phyloP scores from a whole-genome alignment of 2,329 filamentous ascomycete genomes.

The Aspergillus spinulosporus region DNA sequence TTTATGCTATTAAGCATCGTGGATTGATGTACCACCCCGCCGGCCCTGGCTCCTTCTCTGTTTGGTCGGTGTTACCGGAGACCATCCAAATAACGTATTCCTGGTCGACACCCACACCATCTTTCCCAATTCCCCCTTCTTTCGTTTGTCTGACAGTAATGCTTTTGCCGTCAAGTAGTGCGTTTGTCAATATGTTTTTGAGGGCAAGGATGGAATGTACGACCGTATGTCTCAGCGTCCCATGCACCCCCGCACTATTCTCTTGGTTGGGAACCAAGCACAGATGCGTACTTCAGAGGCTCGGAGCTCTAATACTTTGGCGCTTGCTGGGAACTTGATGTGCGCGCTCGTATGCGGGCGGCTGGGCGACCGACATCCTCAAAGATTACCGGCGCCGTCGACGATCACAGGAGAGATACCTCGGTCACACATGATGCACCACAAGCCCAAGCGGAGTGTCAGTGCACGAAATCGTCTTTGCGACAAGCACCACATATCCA shows the following conservation, averaged over 20 bases:
- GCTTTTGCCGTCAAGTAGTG: neutral
- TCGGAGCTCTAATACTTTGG: neutral
- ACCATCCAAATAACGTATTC: neutral
- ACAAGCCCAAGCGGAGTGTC: slow-evolving; percentile 3
- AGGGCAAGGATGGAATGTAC: neutral
- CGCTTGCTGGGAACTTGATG: neutral
- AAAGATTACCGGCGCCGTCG: slow-evolving; percentile 14
- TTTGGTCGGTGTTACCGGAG: neutral
- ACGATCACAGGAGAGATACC: slow-evolving; percentile 19
- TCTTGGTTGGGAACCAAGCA: neutral
- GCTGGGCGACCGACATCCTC: slow-evolving; percentile 1
- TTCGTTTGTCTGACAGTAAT: neutral
- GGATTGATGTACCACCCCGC: neutral
- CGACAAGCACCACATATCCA: neutral
- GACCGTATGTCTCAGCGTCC: neutral
- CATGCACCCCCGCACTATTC: slow-evolving; percentile 8
- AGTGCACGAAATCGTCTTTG: slow-evolving; percentile 2
- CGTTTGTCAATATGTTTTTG: neutral
- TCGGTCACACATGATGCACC: slow-evolving; percentile 31
- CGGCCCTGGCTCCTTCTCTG: slow-evolving; percentile 3
- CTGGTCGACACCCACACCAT: neutral
- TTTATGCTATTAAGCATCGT: neutral
- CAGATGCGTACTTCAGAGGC: slow-evolving; percentile 1
- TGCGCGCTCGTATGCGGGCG: slow-evolving; percentile 1
- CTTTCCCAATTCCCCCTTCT: neutral